phyloP scores from a whole-genome alignment of 192 early-diverging fungal genomes.

The Helicostylum pulchrum region DNA sequence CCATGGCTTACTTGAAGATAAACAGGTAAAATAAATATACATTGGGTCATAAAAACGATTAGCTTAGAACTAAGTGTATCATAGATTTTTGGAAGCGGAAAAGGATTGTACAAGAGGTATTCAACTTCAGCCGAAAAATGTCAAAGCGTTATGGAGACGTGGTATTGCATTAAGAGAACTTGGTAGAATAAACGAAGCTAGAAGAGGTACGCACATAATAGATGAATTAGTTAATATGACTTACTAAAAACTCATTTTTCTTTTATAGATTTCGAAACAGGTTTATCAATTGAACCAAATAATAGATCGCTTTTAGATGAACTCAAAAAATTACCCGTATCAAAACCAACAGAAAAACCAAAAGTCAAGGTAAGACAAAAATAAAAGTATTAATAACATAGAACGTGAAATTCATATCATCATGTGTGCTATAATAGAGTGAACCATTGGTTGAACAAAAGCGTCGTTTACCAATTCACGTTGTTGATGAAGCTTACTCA shows the following conservation, averaged over 20 bases:
- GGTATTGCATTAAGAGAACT: constrained; percentile 60
- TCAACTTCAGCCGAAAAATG: constrained; percentile 59
- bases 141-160: constrained; percentile 78
- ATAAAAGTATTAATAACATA: not conserved
- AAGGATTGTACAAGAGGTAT: constrained; percentile 62
- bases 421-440: too few species aligned
- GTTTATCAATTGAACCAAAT: constrained; percentile 61
- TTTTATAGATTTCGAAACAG: constrained; percentile 60
- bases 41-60: not conserved
- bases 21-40: constrained; percentile 43
- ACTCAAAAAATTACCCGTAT: constrained; percentile 24
- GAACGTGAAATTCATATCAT: too few species aligned
- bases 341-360: not conserved
- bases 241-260: not conserved
- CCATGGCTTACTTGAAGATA: constrained; percentile 80
- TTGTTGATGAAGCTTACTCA: constrained; percentile 42
- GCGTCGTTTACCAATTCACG: constrained; percentile 50
- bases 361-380: constrained; percentile 32
- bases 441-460: not conserved
- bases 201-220: constrained; percentile 32
- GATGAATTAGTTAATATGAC: not conserved
- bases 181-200: constrained; percentile 52
- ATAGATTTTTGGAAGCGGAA: constrained; percentile 62
- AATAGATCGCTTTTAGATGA: constrained; percentile 66
- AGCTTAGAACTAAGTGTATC: not conserved